Evolutionary conservation across 116 monocot species (phyloP).

Genomic region (Posidonia oceanica): DNA sequence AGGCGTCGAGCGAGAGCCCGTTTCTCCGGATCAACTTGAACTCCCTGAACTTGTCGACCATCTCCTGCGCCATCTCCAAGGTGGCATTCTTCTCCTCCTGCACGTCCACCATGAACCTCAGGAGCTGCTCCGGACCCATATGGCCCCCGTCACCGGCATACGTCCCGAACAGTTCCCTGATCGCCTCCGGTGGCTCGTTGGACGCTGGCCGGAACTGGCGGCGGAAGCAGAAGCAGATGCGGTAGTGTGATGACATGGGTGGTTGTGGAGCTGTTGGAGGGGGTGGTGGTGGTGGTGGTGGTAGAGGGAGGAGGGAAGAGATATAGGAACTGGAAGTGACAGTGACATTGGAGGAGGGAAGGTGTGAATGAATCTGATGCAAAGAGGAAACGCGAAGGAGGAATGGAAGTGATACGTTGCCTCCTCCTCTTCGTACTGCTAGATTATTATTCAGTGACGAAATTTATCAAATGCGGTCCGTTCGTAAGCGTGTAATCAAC

Average conservation of each 20-base stretch:
- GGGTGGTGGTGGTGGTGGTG: not conserved
- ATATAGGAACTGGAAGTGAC: not conserved
- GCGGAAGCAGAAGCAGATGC: conserved; percentile 53
- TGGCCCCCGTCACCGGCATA: conserved; percentile 24
- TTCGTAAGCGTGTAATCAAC: too few relatives aligned
- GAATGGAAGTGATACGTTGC: conserved; percentile 2
- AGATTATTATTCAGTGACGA: too few relatives aligned
- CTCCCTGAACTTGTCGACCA: conserved; percentile 35
- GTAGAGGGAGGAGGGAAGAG: not conserved
- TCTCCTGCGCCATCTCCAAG: conserved; percentile 24
- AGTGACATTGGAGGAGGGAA: not conserved
- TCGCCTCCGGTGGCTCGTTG: conserved; percentile 37
- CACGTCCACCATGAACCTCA: conserved; percentile 30
- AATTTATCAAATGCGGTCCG: too few relatives aligned
- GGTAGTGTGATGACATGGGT: conserved; percentile 27
- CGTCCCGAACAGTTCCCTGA: conserved; percentile 24
- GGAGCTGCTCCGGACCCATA: conserved; percentile 45
- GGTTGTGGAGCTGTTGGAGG: not conserved
- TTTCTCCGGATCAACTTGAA: not conserved
- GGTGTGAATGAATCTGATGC: not conserved
- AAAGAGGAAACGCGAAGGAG: not conserved
- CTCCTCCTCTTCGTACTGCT: not conserved
- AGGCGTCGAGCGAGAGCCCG: conserved; percentile 15
- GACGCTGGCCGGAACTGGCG: conserved; percentile 35
- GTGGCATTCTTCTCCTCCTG: conserved; percentile 22